Base-by-base conservation (phyloP, 2,329 filamentous ascomycete genomes). In the Alternaria atra region DNA sequence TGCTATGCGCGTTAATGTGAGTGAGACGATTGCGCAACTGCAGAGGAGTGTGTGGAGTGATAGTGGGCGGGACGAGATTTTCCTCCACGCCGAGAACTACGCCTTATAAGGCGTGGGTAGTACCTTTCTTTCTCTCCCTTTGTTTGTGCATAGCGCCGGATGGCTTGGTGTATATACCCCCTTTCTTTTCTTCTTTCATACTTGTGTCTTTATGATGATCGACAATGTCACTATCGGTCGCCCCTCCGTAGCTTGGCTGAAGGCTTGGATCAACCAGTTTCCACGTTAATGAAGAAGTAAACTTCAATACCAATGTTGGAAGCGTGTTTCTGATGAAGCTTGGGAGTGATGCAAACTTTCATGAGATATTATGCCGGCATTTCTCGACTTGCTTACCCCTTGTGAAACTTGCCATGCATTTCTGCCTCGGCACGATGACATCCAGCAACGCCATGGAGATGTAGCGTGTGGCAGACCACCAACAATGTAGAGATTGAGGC, bases 11-110 rank as follows among this genome's bases (percentile, higher is more conserved):
- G 88, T 94, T 12, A 93, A 93, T 68, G 94, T 97, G 15, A 90
- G 91, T n/a, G 91, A 88, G 67, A 91, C 92, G 0, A 92, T 97
- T 25, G 94, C 94, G 3, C 83, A 86, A 59, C 81, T 97, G 71
- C 94, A 98, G 84, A 87, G 87, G 27, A 88, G 90, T 78, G 93
- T 98, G 51, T 93, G 92, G 90, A 89, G 86, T 6, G 90, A 93
- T 69, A 87, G 89, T 34, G 85, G 86, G 70, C 86, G 91, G 47
- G 94, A 97, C 75, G 94, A 97, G 85, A 91, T 98, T 55, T 97
- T 94, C 77, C 80, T 97, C 77, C 94, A 97, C 82, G 92, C 94
- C 4, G 94, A 98, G 84, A 97, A 97, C 78, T 97, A 97, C 81
- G 92, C 93, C 52, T 84, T 97, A 64, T 97, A 79, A 84, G 15